These are phyloP conservation scores for Emmonsiellopsis sp. DNA, from an alignment of 2,329 filamentous ascomycete genomes.

Conservation along the genomic window DNA sequence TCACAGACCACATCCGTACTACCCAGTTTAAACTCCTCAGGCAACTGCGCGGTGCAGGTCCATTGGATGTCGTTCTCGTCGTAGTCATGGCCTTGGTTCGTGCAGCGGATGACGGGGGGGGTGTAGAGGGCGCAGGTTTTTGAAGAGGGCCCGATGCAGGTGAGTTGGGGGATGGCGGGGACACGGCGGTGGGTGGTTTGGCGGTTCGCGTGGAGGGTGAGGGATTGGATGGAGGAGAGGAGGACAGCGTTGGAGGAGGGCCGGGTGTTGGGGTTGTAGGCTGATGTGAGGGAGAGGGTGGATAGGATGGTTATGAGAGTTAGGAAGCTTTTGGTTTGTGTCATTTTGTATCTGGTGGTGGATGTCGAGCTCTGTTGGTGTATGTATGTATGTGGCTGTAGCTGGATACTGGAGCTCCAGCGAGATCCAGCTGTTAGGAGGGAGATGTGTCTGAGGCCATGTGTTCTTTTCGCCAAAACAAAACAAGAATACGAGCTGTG, in stretches of 20 bases:
- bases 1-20: conserved; percentile 88
- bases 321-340: background rate
- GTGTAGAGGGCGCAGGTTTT: conserved; percentile 59
- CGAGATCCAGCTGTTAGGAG: too few relatives aligned
- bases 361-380: too few relatives aligned
- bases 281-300: conserved; percentile 10
- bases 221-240: conserved; percentile 59
- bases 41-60: conserved; percentile 66
- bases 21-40: conserved; percentile 63
- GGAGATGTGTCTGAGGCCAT: background rate
- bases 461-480: background rate
- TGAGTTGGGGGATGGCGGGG: conserved; percentile 66
- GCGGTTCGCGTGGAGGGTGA: conserved; percentile 64
- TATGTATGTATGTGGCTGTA: too few relatives aligned
- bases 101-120: conserved; percentile 79
- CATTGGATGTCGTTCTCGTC: conserved; percentile 75
- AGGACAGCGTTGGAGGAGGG: conserved; percentile 41
- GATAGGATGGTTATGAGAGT: conserved; percentile 10
- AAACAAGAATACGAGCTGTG: background rate
- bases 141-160: conserved; percentile 59
- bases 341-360: background rate
- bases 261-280: conserved; percentile 17
- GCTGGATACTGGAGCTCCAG: too few relatives aligned
- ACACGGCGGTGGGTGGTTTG: conserved; percentile 70
- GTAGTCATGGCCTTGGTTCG: conserved; percentile 75